A percentile compares a stretch with the other conserved stretches of the same genome.
Conservation (phyloP, 208 protist genomes). For the Trypanosoma platydactyli region DNA sequence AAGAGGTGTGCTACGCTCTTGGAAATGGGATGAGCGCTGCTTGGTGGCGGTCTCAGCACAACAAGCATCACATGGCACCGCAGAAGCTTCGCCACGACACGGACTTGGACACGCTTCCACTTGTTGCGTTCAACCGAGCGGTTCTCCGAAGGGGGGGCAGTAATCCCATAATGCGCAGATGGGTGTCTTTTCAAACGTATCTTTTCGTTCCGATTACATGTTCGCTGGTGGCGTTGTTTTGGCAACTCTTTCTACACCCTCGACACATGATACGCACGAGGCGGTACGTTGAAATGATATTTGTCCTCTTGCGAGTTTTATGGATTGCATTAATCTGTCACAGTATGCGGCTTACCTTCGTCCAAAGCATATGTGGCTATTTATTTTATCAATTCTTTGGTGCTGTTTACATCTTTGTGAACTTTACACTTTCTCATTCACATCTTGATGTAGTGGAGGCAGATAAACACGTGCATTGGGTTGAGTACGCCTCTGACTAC, state of each 20-base stretch:
- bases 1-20: constrained; percentile 67
- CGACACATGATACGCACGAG: constrained; percentile 62
- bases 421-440: constrained; percentile 78
- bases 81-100: constrained; percentile 76
- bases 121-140: constrained; percentile 75
- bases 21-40: constrained; percentile 74
- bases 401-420: constrained; percentile 77
- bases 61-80: constrained; percentile 75
- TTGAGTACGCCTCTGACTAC: constrained; percentile 67
- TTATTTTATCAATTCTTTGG: constrained; percentile 59
- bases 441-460: constrained; percentile 58
- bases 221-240: constrained; percentile 71
- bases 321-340: constrained; percentile 40
- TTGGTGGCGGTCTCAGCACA: constrained; percentile 81
- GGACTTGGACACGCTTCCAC: constrained; percentile 75
- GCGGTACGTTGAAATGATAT: constrained; percentile 54
- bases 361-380: constrained; percentile 40
- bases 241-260: constrained; percentile 75
- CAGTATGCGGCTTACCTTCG: constrained; percentile 41
- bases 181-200: constrained; percentile 68
- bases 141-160: constrained; percentile 43
- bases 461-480: constrained; percentile 60
- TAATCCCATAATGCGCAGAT: constrained; percentile 41
- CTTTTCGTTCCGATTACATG: constrained; percentile 70
- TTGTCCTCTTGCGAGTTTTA: constrained; percentile 48